Evolutionary conservation across 306 rosid genomes (phyloP), one percentile per base, ranked within the genome.

Genomic region (Rubus parviflorus): DNA sequence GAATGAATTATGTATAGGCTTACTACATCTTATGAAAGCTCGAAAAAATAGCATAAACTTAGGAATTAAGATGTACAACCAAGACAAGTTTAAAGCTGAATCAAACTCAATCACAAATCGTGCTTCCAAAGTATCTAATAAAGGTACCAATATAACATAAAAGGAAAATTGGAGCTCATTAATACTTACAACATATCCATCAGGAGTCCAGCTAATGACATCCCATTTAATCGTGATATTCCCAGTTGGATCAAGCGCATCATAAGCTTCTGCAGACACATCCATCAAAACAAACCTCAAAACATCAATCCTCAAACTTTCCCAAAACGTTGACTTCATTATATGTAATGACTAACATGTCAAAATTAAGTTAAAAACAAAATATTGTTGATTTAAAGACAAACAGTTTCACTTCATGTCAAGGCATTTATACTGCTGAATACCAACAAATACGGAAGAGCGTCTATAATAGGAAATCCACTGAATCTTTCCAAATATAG

Each of bases 211-310:
- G 79, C 73, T 78, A 70, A 90, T 88, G 20, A 92, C 80, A 87
- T 95, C 97, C 97, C 97, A 95, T 84, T 95, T 95, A 84, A 95
- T 83, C 70, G 99, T 95, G 76, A 95, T 83, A 75, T 95, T 95
- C 68, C 99, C 99, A 52, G 79, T 87, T 77, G 97, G 97, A 88
- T 95, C 96, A 74, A 90, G 93, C 13, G 94, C 83, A 85, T 95
- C 97, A 77, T 92, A 92, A 53, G 99, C 97, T 68, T 89, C 97
- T 94, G 92, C 73, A 81, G 56, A 15, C 80, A 76, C 76, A 82
- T 75, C 64, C 68, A 72, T 61, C 47, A 11, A 70, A 45, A 82
- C 45, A 66, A 74, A 47, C 38, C 47, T 64, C 22, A 65, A n/a
- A 63, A 71, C 76, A 64, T 43, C 69, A 70, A 61, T 25, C 61